Conservation (phyloP, 1,284 basidiomycete genomes). For the Ustilago crameri region DNA sequence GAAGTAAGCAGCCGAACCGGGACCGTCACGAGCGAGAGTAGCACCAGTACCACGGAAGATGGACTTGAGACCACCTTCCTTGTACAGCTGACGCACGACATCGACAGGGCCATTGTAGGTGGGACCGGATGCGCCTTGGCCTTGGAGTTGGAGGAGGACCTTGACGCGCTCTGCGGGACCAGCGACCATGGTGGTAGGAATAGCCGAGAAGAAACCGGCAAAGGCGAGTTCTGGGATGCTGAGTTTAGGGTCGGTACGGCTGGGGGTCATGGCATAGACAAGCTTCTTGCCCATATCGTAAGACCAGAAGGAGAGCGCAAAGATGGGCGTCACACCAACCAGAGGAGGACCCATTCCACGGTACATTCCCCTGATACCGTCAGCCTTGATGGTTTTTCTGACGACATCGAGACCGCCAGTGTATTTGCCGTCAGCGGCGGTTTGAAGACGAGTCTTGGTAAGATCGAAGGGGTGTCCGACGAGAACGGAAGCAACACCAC, state of each 20-base stretch:
- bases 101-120: conserved; percentile 93
- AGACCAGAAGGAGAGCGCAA: conserved; percentile 98
- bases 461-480: conserved; percentile 98
- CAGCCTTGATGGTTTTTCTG: conserved; percentile 84
- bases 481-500: conserved; percentile 85
- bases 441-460: conserved; percentile 92
- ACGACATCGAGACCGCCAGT: conserved; percentile 94
- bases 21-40: conserved; percentile 92
- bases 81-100: conserved; percentile 90
- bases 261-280: conserved; percentile 75
- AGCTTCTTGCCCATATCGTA: conserved; percentile 94
- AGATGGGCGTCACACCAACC: conserved; percentile 96
- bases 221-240: conserved; percentile 85
- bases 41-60: conserved; percentile 93
- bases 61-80: conserved; percentile 89
- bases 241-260: conserved; percentile 76
- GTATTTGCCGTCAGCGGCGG: conserved; percentile 88
- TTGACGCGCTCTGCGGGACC: conserved; percentile 98
- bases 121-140: conserved; percentile 76
- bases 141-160: conserved; percentile 91
- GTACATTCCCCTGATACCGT: conserved; percentile 90
- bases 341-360: conserved; percentile 96
- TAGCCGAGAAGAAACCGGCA: conserved; percentile 93
- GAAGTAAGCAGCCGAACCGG: conserved; percentile 97
- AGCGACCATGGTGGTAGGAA: conserved; percentile 90